A percentile compares a stretch with the other conserved stretches of the same genome.
phyloP scores from a whole-genome alignment of 257 asterid species.

The Fraxinus quadrangulata region DNA sequence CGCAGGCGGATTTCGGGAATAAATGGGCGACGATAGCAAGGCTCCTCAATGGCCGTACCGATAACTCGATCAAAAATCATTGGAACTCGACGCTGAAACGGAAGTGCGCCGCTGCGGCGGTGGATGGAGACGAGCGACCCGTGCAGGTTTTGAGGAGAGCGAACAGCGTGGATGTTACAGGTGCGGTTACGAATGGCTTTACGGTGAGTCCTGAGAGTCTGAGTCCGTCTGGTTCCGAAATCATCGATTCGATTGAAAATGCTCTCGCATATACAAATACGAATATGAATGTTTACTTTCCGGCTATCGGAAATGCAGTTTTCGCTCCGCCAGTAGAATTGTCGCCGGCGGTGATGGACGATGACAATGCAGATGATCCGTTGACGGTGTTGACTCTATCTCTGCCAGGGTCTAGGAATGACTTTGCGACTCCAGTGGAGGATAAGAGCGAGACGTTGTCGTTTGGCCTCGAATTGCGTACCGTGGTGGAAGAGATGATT shows the following conservation, averaged over 20 bases:
- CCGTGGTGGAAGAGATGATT: slow-evolving; percentile 29
- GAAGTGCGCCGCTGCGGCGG: background rate
- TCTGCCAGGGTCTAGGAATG: slow-evolving; percentile 15
- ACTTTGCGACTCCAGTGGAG: background rate
- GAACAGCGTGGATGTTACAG: slow-evolving; percentile 21
- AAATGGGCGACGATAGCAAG: slow-evolving; percentile 23
- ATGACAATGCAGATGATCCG: slow-evolving; percentile 14
- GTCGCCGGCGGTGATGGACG: background rate
- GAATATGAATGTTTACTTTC: background rate
- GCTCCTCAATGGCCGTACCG: slow-evolving; percentile 18
- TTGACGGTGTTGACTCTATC: slow-evolving; percentile 25
- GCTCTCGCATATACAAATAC: background rate
- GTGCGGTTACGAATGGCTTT: background rate
- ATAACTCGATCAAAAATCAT: slow-evolving; percentile 22
- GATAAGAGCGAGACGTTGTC: slow-evolving; percentile 6
- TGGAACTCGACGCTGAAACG: slow-evolving; percentile 24
- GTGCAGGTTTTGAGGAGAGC: slow-evolving; percentile 9
- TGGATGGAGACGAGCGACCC: slow-evolving; percentile 19
- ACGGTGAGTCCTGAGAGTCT: slow-evolving; percentile 3
- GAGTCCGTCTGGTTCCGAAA: slow-evolving; percentile 2
- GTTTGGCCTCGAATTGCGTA: slow-evolving; percentile 22
- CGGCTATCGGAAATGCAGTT: background rate
- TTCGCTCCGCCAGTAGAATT: background rate
- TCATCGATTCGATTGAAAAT: background rate
- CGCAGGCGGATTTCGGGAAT: slow-evolving; percentile 2